Base-by-base conservation (phyloP, 495 filamentous ascomycete genomes). In the Lasiosphaeria hispida region DNA sequence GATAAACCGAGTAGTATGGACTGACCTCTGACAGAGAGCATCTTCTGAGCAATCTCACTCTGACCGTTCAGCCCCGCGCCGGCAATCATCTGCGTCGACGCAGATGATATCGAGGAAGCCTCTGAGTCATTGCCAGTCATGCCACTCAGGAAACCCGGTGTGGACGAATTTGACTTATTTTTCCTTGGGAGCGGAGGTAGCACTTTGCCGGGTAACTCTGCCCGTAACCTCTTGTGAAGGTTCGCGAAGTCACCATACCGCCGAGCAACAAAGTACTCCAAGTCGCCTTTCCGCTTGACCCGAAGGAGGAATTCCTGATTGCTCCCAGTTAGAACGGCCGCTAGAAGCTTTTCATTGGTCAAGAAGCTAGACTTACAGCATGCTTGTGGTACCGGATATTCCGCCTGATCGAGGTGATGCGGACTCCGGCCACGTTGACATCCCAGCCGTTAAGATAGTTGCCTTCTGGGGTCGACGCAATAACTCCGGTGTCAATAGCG, bases 401-500 rank as follows among this genome's bases (percentile, higher is more conserved):
- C 66, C 92, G 85, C 80, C 93, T 94, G 37, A 91, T 77, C 17
- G 81, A 85, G 4, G 83, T 88, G 2, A 89, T 87, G 47, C 92
- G 83, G 45, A 98, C 94, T 23, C 87, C 90, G 14, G 92, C 92
- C 52, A 98, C 88, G 75, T 98, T 98, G 58, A 97, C 85, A 72
- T 97, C 92, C 94, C 94, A 97, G 7, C 90, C 92, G 73, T 98
- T 90, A 48, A 95, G 87, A 54, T 86, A 84, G 73, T 96, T 84
- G 0, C 94, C 95, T 70, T 97, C 90, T 0, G 94, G 95, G 62
- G 90, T 77, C 48, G 93, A 93, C 17, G 88, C 80, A 8, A 95
- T 72, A 48, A 98, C 75, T 0, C 95, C 95, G 23, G 89, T 87
- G 40, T 96, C 91, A 64, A 95, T 91, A 10, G 94, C 92, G 17